Percentiles rank a stretch among this genome's conserved stretches.
Evolutionary conservation across 805 yeast genomes (phyloP).

Genomic region (Barnettozyma pratensis): DNA sequence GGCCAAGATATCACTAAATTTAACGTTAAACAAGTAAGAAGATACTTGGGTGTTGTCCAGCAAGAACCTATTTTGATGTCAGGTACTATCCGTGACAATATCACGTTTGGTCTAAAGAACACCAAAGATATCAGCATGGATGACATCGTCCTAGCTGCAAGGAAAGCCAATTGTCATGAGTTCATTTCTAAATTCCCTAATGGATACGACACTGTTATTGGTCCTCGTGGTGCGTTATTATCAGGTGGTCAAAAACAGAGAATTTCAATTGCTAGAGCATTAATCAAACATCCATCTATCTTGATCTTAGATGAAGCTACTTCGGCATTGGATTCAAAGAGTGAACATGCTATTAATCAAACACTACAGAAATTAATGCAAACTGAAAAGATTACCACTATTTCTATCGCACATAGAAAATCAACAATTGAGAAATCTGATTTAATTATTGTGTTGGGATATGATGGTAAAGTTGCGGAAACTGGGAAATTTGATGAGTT

Average conservation of each 20-base stretch:
- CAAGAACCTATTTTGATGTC: slow-evolving; percentile 77
- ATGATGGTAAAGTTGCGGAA: slow-evolving; percentile 78
- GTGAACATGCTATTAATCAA: slow-evolving; percentile 71
- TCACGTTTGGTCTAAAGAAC: slow-evolving; percentile 55
- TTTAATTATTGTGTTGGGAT: slow-evolving; percentile 75
- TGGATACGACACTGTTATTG: slow-evolving; percentile 61
- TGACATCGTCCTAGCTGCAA: slow-evolving; percentile 41
- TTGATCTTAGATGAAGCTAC: slow-evolving; percentile 84
- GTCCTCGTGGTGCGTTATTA: slow-evolving; percentile 58
- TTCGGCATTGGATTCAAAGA: slow-evolving; percentile 74
- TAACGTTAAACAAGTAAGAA: slow-evolving; percentile 49
- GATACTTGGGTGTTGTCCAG: slow-evolving; percentile 63
- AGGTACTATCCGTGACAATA: slow-evolving; percentile 75
- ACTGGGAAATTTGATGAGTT: slow-evolving; percentile 59
- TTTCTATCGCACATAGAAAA: slow-evolving; percentile 89
- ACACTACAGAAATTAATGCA: slow-evolving; percentile 63
- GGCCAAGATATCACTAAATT: slow-evolving; percentile 46
- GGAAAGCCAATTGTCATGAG: slow-evolving; percentile 50
- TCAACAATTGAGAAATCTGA: slow-evolving; percentile 88
- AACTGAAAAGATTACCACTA: slow-evolving; percentile 63
- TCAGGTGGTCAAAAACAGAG: slow-evolving; percentile 96
- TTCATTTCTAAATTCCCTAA: slow-evolving; percentile 58
- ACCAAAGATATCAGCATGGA: slow-evolving; percentile 42
- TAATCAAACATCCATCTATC: slow-evolving; percentile 70
- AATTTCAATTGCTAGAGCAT: slow-evolving; percentile 80